These are phyloP conservation scores for Naganishia cerealis DNA, from an alignment of 1,284 basidiomycete genomes.

Conservation along the genomic window DNA sequence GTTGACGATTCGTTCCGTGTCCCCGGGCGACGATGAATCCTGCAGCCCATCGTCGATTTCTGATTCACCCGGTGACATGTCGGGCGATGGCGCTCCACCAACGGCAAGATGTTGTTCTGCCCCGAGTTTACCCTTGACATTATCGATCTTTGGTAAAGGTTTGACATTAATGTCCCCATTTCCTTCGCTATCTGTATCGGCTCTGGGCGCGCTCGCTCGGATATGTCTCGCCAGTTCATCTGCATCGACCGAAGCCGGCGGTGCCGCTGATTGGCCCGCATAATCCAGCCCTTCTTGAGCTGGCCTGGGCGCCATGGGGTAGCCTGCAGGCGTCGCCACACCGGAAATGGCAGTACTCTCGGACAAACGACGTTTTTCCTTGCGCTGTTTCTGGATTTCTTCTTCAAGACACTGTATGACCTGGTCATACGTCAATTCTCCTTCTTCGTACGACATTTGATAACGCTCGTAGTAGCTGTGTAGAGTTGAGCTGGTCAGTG, in stretches of 20 bases:
- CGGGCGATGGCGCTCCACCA: slow-evolving; percentile 17
- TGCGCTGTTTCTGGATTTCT: slow-evolving; percentile 69
- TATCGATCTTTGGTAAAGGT: slow-evolving; percentile 10
- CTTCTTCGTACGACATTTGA: slow-evolving; percentile 66
- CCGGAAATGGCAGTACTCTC: slow-evolving; percentile 31
- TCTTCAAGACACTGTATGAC: slow-evolving; percentile 72
- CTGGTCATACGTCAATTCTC: slow-evolving; percentile 76
- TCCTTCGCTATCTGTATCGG: slow-evolving; percentile 15
- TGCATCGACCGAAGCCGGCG: slow-evolving; percentile 42
- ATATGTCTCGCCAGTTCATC: slow-evolving; percentile 46
- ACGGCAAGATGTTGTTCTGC: slow-evolving; percentile 26
- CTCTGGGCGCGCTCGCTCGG: slow-evolving; percentile 36
- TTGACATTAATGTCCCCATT: slow-evolving; percentile 32
- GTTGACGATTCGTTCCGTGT: slow-evolving; percentile 88
- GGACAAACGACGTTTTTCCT: slow-evolving; percentile 62
- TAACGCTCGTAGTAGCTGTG: slow-evolving; percentile 74
- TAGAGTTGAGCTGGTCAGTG: slow-evolving; percentile 76
- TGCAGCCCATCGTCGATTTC: slow-evolving; percentile 55
- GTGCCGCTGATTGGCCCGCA: slow-evolving; percentile 41
- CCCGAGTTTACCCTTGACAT: slow-evolving; percentile 12
- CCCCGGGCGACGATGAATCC: slow-evolving; percentile 53
- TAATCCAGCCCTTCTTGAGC: slow-evolving; percentile 41
- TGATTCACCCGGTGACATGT: slow-evolving; percentile 39
- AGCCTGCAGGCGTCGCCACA: slow-evolving; percentile 36
- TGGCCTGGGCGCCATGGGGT: slow-evolving; percentile 40